Base-by-base conservation (phyloP, 2,329 filamentous ascomycete species). In the Penicillium concentricum region DNA sequence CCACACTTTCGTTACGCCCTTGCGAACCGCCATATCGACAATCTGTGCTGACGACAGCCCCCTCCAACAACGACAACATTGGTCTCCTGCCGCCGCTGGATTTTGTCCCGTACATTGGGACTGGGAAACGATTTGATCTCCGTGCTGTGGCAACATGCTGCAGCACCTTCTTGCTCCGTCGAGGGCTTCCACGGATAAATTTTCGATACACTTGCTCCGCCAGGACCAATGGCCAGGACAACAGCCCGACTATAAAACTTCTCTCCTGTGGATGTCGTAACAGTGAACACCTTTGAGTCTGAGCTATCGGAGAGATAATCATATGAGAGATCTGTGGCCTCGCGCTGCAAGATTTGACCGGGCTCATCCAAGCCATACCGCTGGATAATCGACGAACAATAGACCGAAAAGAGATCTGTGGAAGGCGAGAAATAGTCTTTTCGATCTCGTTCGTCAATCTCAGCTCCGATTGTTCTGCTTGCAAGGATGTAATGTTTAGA, bases 31-130 rank as follows among this genome's bases (percentile, higher is more conserved):
- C 45, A 88, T 78, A 66, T 91, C 87, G 0, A 85, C 80, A 18
- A 92, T 78, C 69, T 93, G 90, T 0, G 89, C 88, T 22, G 88
- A 89, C 0, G 90, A 92, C 4, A 93, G 75, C 0, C 90, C 90
- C 90, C 90, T 2, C 89, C 89, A 5, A 93, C 80, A 9, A 93
- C 81, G 8, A 92, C 78, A 8, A 92, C 72, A 58, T 87, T 86
- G 0, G 87, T 90, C n/a, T 71, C 60, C 55, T 72, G 67, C 5
- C 74, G 74, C 1, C 74, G 70, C 6, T 76, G 74, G 10, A 91
- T 83, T 54, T 84, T 85, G 0, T 72, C 64, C 18, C 73, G 71
- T 0, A 91, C 72, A 2, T 80, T 67, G 0, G 76, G 70, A 48
- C 83, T 81, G 0, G 87, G 85, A 46, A 89, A 84, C 1, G 76